phyloP scores from a whole-genome alignment of 257 asterid genomes.

The Primulina tabacum region DNA sequence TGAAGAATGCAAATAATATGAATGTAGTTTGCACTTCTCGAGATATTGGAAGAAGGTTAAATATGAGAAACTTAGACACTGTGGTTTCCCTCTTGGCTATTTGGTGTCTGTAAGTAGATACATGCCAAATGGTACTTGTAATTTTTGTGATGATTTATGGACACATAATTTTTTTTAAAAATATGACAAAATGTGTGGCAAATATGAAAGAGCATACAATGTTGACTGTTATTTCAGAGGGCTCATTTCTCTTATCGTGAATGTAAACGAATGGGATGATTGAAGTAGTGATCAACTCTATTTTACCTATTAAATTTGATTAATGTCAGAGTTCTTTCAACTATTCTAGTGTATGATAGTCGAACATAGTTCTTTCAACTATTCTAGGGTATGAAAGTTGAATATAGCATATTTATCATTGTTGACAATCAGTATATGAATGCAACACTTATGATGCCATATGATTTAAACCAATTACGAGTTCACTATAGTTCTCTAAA shows the following conservation, averaged over 20 bases:
- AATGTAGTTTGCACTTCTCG: not conserved
- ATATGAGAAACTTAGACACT: not conserved
- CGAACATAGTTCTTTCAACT: not conserved
- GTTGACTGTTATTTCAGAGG: not conserved
- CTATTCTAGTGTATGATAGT: too few species aligned
- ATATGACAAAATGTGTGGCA: not conserved
- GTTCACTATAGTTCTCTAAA: not conserved
- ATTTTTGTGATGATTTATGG: not conserved
- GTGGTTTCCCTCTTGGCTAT: not conserved
- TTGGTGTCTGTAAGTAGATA: not conserved
- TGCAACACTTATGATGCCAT: not conserved
- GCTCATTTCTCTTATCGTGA: not conserved
- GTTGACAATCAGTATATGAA: not conserved
- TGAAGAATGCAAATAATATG: not conserved
- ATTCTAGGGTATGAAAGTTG: not conserved
- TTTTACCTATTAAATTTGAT: too few species aligned
- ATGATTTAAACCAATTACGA: not conserved
- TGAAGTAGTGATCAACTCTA: not conserved
- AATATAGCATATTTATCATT: not conserved
- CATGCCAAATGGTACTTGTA: not conserved
- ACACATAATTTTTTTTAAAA: not conserved
- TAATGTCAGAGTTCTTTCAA: not conserved
- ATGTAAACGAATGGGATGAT: not conserved
- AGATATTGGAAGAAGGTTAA: not conserved
- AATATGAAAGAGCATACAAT: not conserved